phyloP scores from a whole-genome alignment of 1,284 basidiomycete species.

The Sporisorium scitamineum region DNA sequence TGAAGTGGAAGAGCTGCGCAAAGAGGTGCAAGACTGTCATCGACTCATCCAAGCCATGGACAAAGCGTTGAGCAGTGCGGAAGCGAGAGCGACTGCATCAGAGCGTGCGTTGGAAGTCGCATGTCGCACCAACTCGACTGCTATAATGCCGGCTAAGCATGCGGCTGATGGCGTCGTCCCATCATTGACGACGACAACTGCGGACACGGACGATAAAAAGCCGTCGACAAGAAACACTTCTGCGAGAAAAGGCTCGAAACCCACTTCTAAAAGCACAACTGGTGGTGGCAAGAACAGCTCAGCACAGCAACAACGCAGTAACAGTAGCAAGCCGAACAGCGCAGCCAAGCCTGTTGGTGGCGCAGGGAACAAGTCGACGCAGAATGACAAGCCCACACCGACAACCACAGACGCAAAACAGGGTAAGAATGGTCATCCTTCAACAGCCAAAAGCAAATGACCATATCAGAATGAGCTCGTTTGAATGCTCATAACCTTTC shows the following conservation, averaged over 20 bases:
- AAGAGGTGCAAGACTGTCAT: constrained; percentile 33
- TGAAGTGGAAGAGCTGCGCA: constrained; percentile 7
- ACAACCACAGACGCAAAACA: not conserved
- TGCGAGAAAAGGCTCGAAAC: not conserved
- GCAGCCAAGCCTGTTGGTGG: not conserved
- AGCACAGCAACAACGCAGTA: constrained; percentile 10
- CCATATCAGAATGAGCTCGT: not conserved
- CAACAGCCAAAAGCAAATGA: not conserved
- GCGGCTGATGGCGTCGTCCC: not conserved
- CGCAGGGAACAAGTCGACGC: constrained; percentile 3
- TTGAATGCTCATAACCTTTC: not conserved
- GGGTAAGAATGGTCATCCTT: not conserved
- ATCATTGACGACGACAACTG: not conserved
- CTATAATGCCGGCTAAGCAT: constrained; percentile 11
- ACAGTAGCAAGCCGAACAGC: not conserved
- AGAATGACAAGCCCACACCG: constrained; percentile 7
- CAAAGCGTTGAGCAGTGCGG: constrained; percentile 24
- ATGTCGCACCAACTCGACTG: constrained; percentile 35
- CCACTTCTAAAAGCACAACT: not conserved
- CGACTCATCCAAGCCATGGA: constrained; percentile 39
- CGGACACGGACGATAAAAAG: not conserved
- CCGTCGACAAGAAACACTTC: not conserved
- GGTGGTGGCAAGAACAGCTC: not conserved
- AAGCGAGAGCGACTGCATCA: constrained; percentile 11
- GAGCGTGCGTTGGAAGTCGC: constrained; percentile 41